Percentiles rank a stretch among this genome's conserved stretches.
Evolutionary conservation across 2,329 filamentous ascomycete genomes (phyloP).

Genomic region (Rasamsonia emersonii): DNA sequence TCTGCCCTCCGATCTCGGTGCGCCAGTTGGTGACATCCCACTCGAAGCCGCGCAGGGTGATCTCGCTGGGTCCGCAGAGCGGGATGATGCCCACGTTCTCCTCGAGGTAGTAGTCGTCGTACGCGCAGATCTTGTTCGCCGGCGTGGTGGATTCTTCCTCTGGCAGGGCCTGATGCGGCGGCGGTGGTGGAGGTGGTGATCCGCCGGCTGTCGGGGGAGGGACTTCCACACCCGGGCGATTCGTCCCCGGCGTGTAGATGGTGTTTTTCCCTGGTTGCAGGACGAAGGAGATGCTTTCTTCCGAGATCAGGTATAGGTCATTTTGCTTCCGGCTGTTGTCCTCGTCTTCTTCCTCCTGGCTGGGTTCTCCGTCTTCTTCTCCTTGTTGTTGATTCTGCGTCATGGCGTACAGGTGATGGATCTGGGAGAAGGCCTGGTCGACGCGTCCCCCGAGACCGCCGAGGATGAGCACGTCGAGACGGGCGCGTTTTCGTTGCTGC

Average conservation of each 20-base stretch:
- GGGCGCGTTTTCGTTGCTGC: too few species aligned
- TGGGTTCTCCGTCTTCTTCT: constrained; percentile 28
- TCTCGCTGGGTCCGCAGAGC: constrained; percentile 65
- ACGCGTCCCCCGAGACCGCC: constrained; percentile 84
- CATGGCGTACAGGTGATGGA: constrained; percentile 68
- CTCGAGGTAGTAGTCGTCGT: constrained; percentile 47
- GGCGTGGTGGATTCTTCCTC: constrained; percentile 62
- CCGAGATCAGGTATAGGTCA: constrained; percentile 69
- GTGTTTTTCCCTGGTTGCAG: constrained; percentile 60
- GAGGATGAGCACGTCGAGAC: constrained; percentile 67
- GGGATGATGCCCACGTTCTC: constrained; percentile 83
- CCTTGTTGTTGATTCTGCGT: constrained; percentile 7
- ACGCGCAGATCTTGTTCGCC: constrained; percentile 31
- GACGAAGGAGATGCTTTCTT: constrained; percentile 72
- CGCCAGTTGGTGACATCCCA: constrained; percentile 85
- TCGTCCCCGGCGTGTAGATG: constrained; percentile 53
- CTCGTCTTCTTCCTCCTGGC: neutral
- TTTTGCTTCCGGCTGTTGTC: constrained; percentile 29
- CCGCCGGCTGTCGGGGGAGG: constrained; percentile 19
- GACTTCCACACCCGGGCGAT: constrained; percentile 9
- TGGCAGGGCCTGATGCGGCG: too few species aligned
- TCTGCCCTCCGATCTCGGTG: constrained; percentile 62
- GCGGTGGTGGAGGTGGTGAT: too few species aligned
- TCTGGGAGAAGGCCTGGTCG: constrained; percentile 81
- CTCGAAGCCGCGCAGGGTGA: constrained; percentile 71